Evolutionary conservation across 2,329 filamentous ascomycete species (phyloP), one percentile per base, ranked within the genome.

Genomic region (Raffaelea albimanens): DNA sequence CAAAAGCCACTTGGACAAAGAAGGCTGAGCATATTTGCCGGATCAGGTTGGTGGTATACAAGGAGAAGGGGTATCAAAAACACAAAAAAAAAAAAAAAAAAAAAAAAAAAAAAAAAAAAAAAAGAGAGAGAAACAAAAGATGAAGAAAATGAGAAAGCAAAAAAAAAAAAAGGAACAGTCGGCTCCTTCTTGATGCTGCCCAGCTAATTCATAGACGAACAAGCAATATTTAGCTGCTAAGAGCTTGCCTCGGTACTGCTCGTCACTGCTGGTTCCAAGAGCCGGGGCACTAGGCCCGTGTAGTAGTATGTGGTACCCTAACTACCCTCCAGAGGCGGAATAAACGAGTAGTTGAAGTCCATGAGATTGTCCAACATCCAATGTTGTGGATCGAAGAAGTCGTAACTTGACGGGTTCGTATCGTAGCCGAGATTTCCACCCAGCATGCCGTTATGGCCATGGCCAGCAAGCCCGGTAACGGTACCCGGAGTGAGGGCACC

Each of bases 311-410:
- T n/a, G n/a, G n/a, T n/a, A n/a, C n/a, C n/a, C 25, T 29, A 29
- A 29, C n/a, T 66, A 52, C 74, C 70, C 51, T 83, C 78, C 34
- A 80, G 62, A 1, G 73, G 69, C 48, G 68, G 66, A 34, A 74
- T 70, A 57, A 78, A 83, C 22, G 48, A 47, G 11, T 83, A 89
- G 53, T 86, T 87, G 60, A 91, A 85, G 60, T 90, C 85, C 51
- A 93, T 72, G 31, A 91, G 72, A 14, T 87, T 87, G 62, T 96
- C 90, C 51, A 96, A 70, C 72, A 95, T 88, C 90, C 90, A 96
- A 63, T 91, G 87, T 58, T 95, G 75, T 1, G 90, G 87, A 65
- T 95, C 89, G 59, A 95, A 95, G 52, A 94, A 87, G 62, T 95
- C 87, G 63, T 89, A 89, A 57, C 79, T 51, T 21, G 50, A 22